A percentile compares a stretch with the other conserved stretches of the same genome.
Conservation (phyloP, 2,329 filamentous ascomycete genomes). For the Endothia cerciana region DNA sequence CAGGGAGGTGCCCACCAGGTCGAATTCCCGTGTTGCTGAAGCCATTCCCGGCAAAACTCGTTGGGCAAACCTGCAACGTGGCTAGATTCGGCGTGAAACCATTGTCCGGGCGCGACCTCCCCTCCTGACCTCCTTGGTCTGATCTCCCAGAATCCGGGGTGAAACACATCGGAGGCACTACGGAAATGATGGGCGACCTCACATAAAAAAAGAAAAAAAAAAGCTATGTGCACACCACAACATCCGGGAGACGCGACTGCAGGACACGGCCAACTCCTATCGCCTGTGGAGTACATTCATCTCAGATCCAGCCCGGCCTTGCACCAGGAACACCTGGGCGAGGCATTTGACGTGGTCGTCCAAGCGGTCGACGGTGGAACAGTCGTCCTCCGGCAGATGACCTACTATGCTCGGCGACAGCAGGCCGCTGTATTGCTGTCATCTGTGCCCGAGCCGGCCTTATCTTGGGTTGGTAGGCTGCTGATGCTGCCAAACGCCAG, state of each 20-base stretch:
- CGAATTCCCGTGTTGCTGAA: not conserved
- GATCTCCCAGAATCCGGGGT: not conserved
- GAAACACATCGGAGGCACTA: conserved; percentile 5
- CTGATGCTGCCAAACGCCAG: no score
- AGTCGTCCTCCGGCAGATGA: not conserved
- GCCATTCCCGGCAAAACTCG: conserved; percentile 9
- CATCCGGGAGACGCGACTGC: not conserved
- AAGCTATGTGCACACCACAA: not conserved
- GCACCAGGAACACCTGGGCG: not conserved
- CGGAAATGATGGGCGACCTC: not conserved
- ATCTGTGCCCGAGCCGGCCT: no score
- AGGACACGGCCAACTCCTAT: not conserved
- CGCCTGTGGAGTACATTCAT: not conserved
- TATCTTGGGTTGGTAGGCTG: no score
- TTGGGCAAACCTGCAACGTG: conserved; percentile 12
- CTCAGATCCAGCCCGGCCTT: not conserved
- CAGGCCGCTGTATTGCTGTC: not conserved
- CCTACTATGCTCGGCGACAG: not conserved
- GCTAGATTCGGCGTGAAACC: not conserved
- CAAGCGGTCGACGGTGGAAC: not conserved
- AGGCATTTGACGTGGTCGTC: not conserved
- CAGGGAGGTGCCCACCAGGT: not conserved
- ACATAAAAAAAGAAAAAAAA: no score
- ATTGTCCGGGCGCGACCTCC: not conserved
- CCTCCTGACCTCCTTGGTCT: not conserved